Base-by-base conservation (phyloP, 225 moss, liverwort and hornwort genomes). In the Marchantia polymorpha region DNA sequence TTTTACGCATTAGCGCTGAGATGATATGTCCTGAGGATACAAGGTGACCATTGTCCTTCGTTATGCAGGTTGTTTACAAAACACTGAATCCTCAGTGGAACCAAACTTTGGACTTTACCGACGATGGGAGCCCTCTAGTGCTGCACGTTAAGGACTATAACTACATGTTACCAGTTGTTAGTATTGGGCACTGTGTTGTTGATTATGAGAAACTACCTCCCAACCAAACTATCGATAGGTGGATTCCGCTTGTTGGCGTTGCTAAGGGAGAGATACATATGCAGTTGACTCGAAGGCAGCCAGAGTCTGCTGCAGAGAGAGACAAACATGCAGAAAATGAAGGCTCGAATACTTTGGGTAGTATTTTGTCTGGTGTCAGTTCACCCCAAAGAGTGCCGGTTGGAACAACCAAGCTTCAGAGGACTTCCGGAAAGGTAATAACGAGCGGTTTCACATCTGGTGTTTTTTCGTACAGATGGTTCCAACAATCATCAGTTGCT, bases 91-190 rank as follows among this genome's bases (percentile, higher is more conserved):
- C 97, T 67, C 81, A 85, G 52, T 97, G 97, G 97, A 89, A 91
- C 70, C 94, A 97, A 72, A 97, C 94, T 12, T 70, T 97, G 82
- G 97, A 97, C 72, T 97, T 97, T 72, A 84, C 81, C 30, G 97
- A 97, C 60, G 94, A 97, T 72, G 93, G 94, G 51, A 94, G 97
- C 75, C 94, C 94, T 47, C 81, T 94, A 3, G 89, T 92, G 19
- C 84, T 97, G 51, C 92, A 97, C 75, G 94, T 97, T 23, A 97
- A 97, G 81, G 97, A 97, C 80, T 89, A 97, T 54, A 97, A 97
- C 60, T 88, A 86, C 58, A 97, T 97, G 74, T 83, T 97, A 50
- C 97, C 93, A 46, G 92, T 92, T 31, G 86, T 87, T 25, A 97
- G 97, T 72, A 94, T 97, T 72, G 97, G 97, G 13, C 94, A 97